Conservation (phyloP, 345 rosid species). For the Eucalyptus marginata region DNA sequence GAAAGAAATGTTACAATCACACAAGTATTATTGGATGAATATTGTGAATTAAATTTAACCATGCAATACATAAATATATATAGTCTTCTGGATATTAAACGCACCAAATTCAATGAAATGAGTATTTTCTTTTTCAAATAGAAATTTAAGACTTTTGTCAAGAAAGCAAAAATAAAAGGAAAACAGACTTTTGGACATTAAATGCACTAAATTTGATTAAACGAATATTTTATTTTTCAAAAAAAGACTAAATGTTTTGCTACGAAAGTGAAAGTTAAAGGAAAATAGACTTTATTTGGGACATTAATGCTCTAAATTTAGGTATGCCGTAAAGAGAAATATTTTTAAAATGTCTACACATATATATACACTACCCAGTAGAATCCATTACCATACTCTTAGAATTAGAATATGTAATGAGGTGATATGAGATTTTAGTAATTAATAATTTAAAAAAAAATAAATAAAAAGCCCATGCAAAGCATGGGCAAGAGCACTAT, state of each 20-base stretch:
- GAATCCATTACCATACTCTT: neutral
- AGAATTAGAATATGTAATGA: neutral
- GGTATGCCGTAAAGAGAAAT: neutral
- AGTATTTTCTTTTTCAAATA: neutral
- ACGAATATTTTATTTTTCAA: neutral
- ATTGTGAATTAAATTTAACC: neutral
- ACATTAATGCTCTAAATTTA: neutral
- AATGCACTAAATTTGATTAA: neutral
- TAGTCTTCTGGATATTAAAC: neutral
- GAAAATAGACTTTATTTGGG: neutral
- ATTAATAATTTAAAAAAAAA: neutral
- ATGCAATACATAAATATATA: neutral
- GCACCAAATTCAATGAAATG: neutral
- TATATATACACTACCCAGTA: neutral
- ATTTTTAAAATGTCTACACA: neutral
- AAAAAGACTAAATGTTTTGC: neutral
- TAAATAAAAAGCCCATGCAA: neutral
- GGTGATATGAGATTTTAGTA: neutral
- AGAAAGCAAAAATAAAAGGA: neutral
- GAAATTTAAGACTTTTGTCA: neutral
- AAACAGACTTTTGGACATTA: neutral
- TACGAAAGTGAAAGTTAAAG: neutral
- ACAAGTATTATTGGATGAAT: neutral
- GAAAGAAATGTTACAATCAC: neutral
- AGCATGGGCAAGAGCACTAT: neutral